Base-by-base conservation (phyloP, 106 monocot species). In the Narthecium ossifragum region DNA sequence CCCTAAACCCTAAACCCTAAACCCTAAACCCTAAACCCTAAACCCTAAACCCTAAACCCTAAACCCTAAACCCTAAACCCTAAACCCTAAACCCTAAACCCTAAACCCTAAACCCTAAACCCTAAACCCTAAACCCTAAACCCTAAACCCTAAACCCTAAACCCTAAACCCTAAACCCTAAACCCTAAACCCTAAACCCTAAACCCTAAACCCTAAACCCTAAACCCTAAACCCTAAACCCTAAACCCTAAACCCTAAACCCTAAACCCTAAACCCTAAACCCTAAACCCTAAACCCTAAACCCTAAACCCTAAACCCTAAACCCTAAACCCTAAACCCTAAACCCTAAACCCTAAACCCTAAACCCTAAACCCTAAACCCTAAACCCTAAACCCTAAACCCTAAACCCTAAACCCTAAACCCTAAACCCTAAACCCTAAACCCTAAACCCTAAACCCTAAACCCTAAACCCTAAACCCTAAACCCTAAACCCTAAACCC, bases 291-390 rank as follows among this genome's bases (percentile, higher is more conserved):
- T 36, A 36, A 36, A 36, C 36, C 36, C 36, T 36, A 36, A 36
- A 36, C n/a, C n/a, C 36, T 46, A 57, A 57, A 57, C 34, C 34
- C 34, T 33, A 57, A 57, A 57, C 57, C 57, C 57, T 57, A 57
- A 57, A 57, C 57, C 57, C 57, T 57, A 57, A 57, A 57, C 57
- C 57, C 57, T 57, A 57, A 57, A 57, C 30, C 57, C 57, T 57
- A 57, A 57, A 57, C 57, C 57, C 57, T 57, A 57, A 54, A n/a
- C n/a, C n/a, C n/a, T n/a, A n/a, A n/a, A n/a, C n/a, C n/a, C n/a
- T n/a, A n/a, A n/a, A n/a, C n/a, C n/a, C n/a, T n/a, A n/a, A n/a
- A n/a, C n/a, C n/a, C n/a, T n/a, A n/a, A n/a, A n/a, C n/a, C n/a
- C n/a, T n/a, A n/a, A n/a, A n/a, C n/a, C n/a, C n/a, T n/a, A n/a